phyloP scores from a whole-genome alignment of 306 rosid genomes.

The Astragalus glycyphyllos region DNA sequence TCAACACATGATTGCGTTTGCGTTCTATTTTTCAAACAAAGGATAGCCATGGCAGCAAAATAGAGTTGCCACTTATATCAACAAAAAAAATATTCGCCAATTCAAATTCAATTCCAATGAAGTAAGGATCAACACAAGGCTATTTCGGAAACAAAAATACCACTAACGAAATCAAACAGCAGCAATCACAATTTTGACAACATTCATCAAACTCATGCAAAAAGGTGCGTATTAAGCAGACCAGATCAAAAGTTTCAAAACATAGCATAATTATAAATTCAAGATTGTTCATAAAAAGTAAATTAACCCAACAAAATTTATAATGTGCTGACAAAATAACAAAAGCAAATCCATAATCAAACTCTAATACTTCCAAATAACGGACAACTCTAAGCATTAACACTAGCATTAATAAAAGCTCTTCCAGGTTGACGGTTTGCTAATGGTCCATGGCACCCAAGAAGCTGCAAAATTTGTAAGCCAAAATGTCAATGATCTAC shows the following conservation, averaged over 20 bases:
- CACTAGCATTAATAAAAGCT: constrained; percentile 46
- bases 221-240: neutral
- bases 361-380: neutral
- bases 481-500: neutral
- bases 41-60: no score
- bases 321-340: constrained; percentile 14
- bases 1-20: no score
- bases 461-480: constrained; percentile 57
- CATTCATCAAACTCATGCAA: neutral
- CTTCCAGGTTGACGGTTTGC: constrained; percentile 63
- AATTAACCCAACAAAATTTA: neutral
- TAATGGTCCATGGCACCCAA: constrained; percentile 75
- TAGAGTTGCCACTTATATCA: no score
- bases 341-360: constrained; percentile 22
- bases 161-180: no score
- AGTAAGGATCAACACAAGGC: no score
- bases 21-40: no score
- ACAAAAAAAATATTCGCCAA: no score
- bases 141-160: no score
- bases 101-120: no score
- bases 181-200: no score
- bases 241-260: neutral
- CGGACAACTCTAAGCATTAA: constrained; percentile 40
- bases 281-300: neutral
- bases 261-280: neutral